Evolutionary conservation across 768 basidiomycete species (phyloP), one percentile per base, ranked within the genome.

Genomic region (Chiua virens): DNA sequence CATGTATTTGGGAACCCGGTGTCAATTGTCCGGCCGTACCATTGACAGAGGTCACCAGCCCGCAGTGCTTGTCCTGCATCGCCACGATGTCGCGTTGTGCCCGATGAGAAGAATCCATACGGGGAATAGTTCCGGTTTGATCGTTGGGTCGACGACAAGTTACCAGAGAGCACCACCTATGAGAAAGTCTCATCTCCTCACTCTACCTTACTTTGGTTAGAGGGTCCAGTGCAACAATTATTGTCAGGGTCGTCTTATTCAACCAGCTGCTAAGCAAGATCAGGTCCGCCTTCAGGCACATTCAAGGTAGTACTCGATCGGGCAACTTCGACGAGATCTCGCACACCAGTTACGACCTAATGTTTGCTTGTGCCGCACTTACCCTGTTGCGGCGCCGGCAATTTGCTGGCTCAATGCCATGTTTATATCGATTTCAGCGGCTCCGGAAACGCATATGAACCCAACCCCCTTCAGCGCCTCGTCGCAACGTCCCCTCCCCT

Each of bases 371-470:
- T 64, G 60, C 62, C 67, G 63, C 52, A 50, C 62, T 59, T 46
- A 53, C 61, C 64, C 66, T 68, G 63, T 54, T 46, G 61, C 63
- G 56, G 61, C 62, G 60, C 58, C 65, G 67, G 67, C 67, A 64
- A 70, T 49, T 53, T 57, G 58, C 60, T 43, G 49, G 56, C 61
- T 66, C 58, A 50, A 37, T 63, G 47, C 42, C 45, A 55, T 52
- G 55, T 59, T 60, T 59, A 61, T 64, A 66, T 64, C 59, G 53
- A 49, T 14, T 36, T 40, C 52, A 57, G 65, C 65, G 69, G 67
- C 28, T 41, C 69, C 67, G 65, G 56, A 69, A 69, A 63, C 20
- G 57, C 69, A 51, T 69, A 69, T 69, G 69, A 69, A 69, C 67
- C 67, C 50, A 41, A 54, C 22, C 25, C n/a, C 36, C 21, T 28